Base-by-base conservation (phyloP, 345 rosid genomes). In the Bruguiera parviflora region DNA sequence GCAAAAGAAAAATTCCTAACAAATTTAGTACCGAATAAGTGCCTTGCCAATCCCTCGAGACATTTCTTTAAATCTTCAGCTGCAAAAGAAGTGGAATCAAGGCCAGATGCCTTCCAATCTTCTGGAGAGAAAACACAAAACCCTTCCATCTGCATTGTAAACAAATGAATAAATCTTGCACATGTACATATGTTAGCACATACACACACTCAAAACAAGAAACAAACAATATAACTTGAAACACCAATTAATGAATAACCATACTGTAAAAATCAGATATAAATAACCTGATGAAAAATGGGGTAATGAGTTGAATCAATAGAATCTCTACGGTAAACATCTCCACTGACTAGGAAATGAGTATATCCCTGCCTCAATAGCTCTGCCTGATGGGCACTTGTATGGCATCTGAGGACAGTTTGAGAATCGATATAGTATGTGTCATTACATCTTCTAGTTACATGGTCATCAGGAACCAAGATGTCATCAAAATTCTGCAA, bases 341-440 rank as follows among this genome's bases (percentile, higher is more conserved):
- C 99, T 58, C 99, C 98, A 0, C 92, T 95, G 53, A 95, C 99
- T 64, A 95, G 93, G 72, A 95, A 95, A 82, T 88, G 89, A 52
- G 79, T 82, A 61, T 84, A 85, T 25, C 93, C 96, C 27, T 63
- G 79, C 79, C 93, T 92, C 79, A 95, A 80, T 31, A 95, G 75
- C 80, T 92, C 99, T 71, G 98, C 98, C 79, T 95, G 96, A 82
- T 95, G 99, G 66, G 99, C 99, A 88, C 99, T 95, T 53, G 99
- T 95, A 76, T 95, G 99, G 52, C 96, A 92, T 74, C 99, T 87
- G 82, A 95, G 79, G 39, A 92, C 98, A 81, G 94, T 92, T 80
- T 90, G 87, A 53, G 91, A 75, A 75, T 95, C 92, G 19, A 95
- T 77, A 79, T 95, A 95, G 78, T 89, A 95, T 2, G 96, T 95